phyloP scores from a whole-genome alignment of 768 basidiomycete genomes.

The Trametes sanguinea region DNA sequence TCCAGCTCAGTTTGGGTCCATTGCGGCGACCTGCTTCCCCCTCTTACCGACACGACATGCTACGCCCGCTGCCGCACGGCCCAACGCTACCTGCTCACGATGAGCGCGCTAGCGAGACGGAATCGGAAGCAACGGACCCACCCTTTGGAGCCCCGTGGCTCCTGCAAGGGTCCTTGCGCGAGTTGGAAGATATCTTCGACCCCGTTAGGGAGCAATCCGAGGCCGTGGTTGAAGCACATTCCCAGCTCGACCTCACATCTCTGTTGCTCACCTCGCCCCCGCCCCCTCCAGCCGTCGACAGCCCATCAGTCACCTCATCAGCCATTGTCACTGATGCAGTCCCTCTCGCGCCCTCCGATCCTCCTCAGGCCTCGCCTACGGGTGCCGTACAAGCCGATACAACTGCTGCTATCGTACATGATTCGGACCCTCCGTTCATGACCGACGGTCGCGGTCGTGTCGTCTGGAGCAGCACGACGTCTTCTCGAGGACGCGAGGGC shows the following conservation, averaged over 20 bases:
- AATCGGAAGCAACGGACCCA: neutral
- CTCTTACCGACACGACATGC: conserved; percentile 1
- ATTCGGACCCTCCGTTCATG: conserved; percentile 34
- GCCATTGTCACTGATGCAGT: neutral
- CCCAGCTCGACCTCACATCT: neutral
- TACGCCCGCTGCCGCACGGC: conserved; percentile 6
- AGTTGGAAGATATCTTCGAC: neutral
- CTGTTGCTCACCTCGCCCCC: neutral
- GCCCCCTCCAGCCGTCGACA: neutral
- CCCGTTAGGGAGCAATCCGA: neutral
- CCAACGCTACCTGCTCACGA: neutral
- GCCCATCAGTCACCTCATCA: neutral
- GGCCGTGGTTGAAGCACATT: neutral
- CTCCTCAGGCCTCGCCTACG: neutral
- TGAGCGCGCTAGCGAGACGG: neutral
- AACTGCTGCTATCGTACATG: conserved; percentile 9
- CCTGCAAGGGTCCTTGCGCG: too few species aligned
- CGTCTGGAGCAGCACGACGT: conserved; percentile 34
- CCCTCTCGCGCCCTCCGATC: neutral
- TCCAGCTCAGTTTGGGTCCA: neutral
- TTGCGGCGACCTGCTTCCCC: neutral
- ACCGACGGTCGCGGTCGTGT: conserved; percentile 40
- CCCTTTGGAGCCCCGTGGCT: too few species aligned
- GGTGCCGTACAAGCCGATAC: too few species aligned
- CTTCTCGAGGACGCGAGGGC: conserved; percentile 14